These are phyloP conservation scores for Verticillium alfalfae DNA, from an alignment of 2,329 filamentous ascomycete species.

Conservation along the genomic window DNA sequence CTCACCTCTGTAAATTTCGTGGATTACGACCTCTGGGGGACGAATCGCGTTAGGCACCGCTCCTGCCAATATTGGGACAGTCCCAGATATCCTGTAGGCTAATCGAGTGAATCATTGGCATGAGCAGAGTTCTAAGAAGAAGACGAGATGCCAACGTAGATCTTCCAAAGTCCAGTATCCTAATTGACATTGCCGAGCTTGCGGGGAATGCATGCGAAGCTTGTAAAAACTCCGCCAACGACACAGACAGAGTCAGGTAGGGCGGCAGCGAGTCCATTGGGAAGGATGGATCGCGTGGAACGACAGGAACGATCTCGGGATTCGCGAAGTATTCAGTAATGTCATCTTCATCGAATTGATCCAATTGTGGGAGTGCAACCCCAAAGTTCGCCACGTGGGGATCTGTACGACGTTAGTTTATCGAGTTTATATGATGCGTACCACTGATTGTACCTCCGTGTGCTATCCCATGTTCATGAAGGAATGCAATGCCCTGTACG, in stretches of 20 bases:
- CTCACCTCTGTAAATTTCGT: background rate
- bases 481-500: constrained; percentile 1
- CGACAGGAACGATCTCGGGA: background rate
- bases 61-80: background rate
- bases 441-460: background rate
- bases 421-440: background rate
- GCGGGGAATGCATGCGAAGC: background rate
- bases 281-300: background rate
- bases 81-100: background rate
- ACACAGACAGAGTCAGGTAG: background rate
- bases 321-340: background rate
- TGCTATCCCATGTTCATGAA: background rate
- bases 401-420: background rate
- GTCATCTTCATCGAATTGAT: background rate
- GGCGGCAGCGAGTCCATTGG: background rate
- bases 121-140: background rate
- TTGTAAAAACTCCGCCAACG: background rate
- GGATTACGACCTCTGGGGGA: background rate
- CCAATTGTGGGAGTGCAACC: background rate
- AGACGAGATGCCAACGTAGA: background rate
- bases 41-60: background rate
- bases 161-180: background rate
- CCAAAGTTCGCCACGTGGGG: background rate
- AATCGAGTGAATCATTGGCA: background rate
- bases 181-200: background rate